A percentile compares a stretch with the other conserved stretches of the same genome.
Evolutionary conservation across 208 protist genomes (phyloP).

Genomic region (Acanthamoeba triangularis): DNA sequence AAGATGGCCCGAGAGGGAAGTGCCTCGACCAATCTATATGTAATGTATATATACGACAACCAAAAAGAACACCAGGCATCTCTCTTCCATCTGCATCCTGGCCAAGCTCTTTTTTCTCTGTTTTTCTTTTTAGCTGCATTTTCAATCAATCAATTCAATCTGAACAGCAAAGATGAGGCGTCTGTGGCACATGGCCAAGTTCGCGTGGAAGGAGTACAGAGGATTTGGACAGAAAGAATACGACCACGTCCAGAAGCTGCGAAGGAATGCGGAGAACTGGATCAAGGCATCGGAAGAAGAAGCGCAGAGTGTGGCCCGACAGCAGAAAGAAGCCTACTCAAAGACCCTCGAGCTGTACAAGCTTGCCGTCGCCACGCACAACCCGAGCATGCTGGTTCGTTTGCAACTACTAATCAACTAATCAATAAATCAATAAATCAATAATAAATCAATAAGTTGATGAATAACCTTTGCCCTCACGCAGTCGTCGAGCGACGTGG

Average conservation of each 20-base stretch:
- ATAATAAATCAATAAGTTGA: too few relatives aligned
- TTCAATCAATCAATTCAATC: too few relatives aligned
- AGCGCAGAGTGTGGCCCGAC: not conserved
- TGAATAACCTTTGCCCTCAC: too few relatives aligned
- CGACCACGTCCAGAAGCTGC: not conserved
- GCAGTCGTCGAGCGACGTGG: too few relatives aligned
- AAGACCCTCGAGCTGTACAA: conserved; percentile 40
- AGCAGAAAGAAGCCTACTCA: not conserved
- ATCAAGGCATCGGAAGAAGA: not conserved
- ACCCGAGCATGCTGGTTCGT: not conserved
- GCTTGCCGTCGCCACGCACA: not conserved
- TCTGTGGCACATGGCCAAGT: conserved; percentile 13
- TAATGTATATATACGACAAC: conserved; percentile 24
- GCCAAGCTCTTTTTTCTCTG: not conserved
- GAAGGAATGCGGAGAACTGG: not conserved
- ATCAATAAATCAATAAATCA: too few relatives aligned
- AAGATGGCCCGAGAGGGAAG: not conserved
- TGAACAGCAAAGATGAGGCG: not conserved
- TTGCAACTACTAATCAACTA: too few relatives aligned
- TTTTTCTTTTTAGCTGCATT: too few relatives aligned
- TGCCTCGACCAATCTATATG: not conserved
- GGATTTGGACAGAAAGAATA: not conserved
- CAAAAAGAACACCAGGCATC: conserved; percentile 1
- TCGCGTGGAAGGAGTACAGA: not conserved
- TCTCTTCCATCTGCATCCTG: not conserved